Percentiles rank a stretch among this genome's conserved stretches.
These are phyloP conservation scores for Fraxinus floribunda DNA, from an alignment of 305 asterid genomes.

Conservation along the genomic window DNA sequence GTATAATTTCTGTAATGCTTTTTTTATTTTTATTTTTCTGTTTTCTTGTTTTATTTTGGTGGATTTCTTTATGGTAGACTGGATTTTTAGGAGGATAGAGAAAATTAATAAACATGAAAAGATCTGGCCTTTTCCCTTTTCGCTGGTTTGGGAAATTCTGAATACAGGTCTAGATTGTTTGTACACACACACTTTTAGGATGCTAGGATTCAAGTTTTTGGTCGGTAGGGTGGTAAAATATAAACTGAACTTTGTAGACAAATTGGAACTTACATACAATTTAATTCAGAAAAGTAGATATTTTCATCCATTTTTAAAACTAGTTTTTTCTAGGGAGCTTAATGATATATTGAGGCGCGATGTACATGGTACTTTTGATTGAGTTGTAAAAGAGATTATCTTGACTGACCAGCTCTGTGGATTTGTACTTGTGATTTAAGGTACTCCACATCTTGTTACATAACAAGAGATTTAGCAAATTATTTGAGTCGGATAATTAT, in stretches of 20 bases:
- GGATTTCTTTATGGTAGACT: background rate
- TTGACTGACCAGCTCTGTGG: background rate
- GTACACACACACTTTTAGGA: background rate
- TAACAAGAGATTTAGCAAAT: background rate
- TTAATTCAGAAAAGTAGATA: background rate
- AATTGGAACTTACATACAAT: background rate
- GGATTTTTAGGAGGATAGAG: background rate
- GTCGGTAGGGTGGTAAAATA: background rate
- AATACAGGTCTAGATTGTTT: background rate
- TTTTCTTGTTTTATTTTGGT: background rate
- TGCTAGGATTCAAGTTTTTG: background rate
- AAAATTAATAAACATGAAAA: background rate
- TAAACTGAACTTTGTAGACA: background rate
- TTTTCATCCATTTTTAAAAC: background rate
- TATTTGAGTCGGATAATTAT: background rate
- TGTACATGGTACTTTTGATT: background rate
- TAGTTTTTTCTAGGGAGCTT: background rate
- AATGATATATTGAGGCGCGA: background rate
- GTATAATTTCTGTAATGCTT: conserved; percentile 29
- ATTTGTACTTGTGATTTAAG: background rate
- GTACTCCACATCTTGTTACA: background rate
- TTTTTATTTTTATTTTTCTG: background rate
- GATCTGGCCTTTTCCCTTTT: background rate
- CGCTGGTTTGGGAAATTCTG: background rate
- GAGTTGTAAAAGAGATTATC: background rate